phyloP scores from a whole-genome alignment of 371 early-diverging fungal genomes.

The Lichtheimia ornata region DNA sequence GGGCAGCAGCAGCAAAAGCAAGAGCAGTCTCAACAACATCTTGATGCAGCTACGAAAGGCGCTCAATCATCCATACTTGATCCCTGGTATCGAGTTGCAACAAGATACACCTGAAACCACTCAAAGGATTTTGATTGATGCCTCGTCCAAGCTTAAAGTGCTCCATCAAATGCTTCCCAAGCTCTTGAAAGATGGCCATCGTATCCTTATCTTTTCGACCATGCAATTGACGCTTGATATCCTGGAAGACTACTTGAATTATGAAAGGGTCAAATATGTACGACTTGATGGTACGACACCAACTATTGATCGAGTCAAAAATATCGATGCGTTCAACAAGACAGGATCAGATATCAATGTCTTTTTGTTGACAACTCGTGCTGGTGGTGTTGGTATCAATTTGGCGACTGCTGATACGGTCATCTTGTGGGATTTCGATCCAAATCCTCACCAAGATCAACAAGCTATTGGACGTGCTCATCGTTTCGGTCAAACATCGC shows the following conservation, averaged over 20 bases:
- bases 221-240: constrained; percentile 67
- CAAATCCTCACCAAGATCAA: constrained; percentile 91
- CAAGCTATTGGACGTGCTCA: constrained; percentile 94
- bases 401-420: constrained; percentile 93
- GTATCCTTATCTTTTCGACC: constrained; percentile 77
- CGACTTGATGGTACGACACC: constrained; percentile 85
- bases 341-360: constrained; percentile 74
- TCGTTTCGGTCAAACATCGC: constrained; percentile 93
- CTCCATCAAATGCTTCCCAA: constrained; percentile 70
- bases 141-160: constrained; percentile 70
- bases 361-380: constrained; percentile 85
- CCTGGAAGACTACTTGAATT: constrained; percentile 70
- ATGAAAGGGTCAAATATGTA: constrained; percentile 55
- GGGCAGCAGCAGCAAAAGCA: constrained; percentile 18
- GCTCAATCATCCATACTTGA: constrained; percentile 78
- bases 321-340: constrained; percentile 83
- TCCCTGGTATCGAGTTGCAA: constrained; percentile 51
- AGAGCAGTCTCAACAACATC: constrained; percentile 37
- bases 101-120: constrained; percentile 33
- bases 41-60: constrained; percentile 75
- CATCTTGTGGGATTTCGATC: constrained; percentile 93
- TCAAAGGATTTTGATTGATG: constrained; percentile 60
- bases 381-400: constrained; percentile 96
- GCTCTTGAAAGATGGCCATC: constrained; percentile 58
- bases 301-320: constrained; percentile 65